These are phyloP conservation scores for Hypoxylon sp. DNA, from an alignment of 2,329 filamentous ascomycete genomes.

Conservation along the genomic window DNA sequence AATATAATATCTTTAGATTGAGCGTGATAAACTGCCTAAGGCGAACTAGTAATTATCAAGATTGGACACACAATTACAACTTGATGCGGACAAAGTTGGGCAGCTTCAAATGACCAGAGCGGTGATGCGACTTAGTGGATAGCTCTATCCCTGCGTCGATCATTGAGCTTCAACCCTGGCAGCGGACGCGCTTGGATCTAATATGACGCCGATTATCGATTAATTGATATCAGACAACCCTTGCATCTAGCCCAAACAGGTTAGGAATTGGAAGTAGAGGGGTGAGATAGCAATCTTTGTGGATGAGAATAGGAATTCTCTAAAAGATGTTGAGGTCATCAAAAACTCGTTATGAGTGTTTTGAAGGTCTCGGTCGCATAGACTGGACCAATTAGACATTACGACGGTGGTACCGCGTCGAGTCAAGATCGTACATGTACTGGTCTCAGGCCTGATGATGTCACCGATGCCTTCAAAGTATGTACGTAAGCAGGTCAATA, in stretches of 20 bases:
- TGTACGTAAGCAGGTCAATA: constrained; percentile 21
- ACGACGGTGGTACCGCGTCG: constrained; percentile 17
- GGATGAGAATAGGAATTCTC: constrained; percentile 26
- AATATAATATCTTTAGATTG: constrained; percentile 14
- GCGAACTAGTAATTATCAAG: constrained; percentile 27
- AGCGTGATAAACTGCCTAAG: constrained; percentile 1
- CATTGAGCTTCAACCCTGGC: constrained; percentile 40
- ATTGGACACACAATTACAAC: constrained; percentile 26
- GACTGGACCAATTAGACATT: constrained; percentile 27
- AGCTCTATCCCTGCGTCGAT: constrained; percentile 47
- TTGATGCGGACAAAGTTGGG: constrained; percentile 32
- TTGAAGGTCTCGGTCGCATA: constrained; percentile 18
- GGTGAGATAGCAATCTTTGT: constrained; percentile 11
- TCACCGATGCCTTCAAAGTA: constrained; percentile 14
- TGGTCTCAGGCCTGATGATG: constrained; percentile 19
- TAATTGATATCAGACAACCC: constrained; percentile 31
- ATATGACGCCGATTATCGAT: constrained; percentile 39
- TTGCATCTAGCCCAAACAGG: constrained; percentile 25
- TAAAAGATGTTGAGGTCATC: constrained; percentile 39
- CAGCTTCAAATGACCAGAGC: constrained; percentile 6
- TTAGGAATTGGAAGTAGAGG: constrained; percentile 16
- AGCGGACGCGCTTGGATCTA: constrained; percentile 29
- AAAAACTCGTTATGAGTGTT: constrained; percentile 8
- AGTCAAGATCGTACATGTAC: constrained; percentile 1
- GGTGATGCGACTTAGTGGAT: constrained; percentile 32